Percentiles rank a stretch among this genome's conserved stretches.
phyloP scores from a whole-genome alignment of 768 basidiomycete species.

The Podaxis pistillaris region DNA sequence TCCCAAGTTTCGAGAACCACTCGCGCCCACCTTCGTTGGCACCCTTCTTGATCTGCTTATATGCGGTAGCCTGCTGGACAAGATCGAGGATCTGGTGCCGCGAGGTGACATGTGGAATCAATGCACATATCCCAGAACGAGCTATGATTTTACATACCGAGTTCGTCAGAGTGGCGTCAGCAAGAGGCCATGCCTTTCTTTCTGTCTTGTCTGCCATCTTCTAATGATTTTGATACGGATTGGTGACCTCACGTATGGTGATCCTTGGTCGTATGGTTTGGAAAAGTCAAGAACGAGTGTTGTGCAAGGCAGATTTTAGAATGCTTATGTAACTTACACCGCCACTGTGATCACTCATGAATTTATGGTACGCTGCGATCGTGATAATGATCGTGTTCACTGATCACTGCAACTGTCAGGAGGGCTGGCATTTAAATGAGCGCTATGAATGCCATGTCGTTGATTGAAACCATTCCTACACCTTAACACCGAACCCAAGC shows the following conservation, averaged over 20 bases:
- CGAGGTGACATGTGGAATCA: not conserved
- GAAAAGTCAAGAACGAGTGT: not conserved
- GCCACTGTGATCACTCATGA: not conserved
- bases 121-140: not conserved
- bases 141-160: conserved; percentile 50
- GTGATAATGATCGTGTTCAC: no score
- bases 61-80: conserved; percentile 92
- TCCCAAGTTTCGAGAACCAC: not conserved
- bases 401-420: not conserved
- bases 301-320: not conserved
- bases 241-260: conserved; percentile 74
- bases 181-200: conserved; percentile 87
- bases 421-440: not conserved
- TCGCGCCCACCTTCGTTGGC: conserved; percentile 87
- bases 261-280: conserved; percentile 74
- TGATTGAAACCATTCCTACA: not conserved
- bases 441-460: not conserved
- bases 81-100: conserved; percentile 82
- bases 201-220: conserved; percentile 48
- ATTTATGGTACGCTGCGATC: no score
- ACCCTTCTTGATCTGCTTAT: conserved; percentile 98
- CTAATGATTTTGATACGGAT: conserved; percentile 7
- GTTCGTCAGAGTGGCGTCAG: conserved; percentile 86
- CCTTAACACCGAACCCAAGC: not conserved
- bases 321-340: conserved; percentile 2